Conservation (phyloP, 2,329 filamentous ascomycete genomes). For the Diaporthe batatas region DNA sequence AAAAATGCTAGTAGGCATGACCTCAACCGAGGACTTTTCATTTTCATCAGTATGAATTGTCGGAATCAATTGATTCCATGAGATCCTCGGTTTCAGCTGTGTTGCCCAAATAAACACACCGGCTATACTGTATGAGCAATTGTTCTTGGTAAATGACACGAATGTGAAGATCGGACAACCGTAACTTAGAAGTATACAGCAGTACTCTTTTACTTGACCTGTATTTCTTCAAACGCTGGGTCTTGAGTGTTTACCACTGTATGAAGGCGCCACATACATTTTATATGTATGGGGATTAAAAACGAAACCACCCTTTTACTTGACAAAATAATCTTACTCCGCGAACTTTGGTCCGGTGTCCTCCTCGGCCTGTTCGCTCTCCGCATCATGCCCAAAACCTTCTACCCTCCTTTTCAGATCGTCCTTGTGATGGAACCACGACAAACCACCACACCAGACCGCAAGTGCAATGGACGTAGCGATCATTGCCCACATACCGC, state of each 20-base stretch:
- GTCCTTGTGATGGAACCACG: slow-evolving; percentile 57
- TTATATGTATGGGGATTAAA: too few species aligned
- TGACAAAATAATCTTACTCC: background rate
- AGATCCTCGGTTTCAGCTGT: rapidly evolving
- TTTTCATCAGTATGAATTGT: background rate
- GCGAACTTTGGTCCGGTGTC: background rate
- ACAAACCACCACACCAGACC: slow-evolving; percentile 69
- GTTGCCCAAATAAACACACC: background rate
- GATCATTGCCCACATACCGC: slow-evolving; percentile 83
- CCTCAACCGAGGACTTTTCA: too few species aligned
- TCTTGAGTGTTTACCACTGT: too few species aligned
- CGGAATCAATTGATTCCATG: too few species aligned
- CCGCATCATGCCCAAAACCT: slow-evolving; percentile 23
- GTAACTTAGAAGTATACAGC: background rate
- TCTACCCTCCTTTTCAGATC: slow-evolving; percentile 43
- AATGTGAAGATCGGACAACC: background rate
- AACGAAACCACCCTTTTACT: too few species aligned
- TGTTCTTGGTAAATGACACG: background rate
- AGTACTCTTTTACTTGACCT: background rate
- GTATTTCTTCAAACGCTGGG: too few species aligned
- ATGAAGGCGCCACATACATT: too few species aligned
- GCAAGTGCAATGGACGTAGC: slow-evolving; percentile 70
- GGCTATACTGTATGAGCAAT: background rate
- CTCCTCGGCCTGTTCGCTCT: background rate
- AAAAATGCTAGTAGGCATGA: too few species aligned